These are phyloP conservation scores for Triadica sebifera DNA, from an alignment of 345 rosid species.

Conservation along the genomic window DNA sequence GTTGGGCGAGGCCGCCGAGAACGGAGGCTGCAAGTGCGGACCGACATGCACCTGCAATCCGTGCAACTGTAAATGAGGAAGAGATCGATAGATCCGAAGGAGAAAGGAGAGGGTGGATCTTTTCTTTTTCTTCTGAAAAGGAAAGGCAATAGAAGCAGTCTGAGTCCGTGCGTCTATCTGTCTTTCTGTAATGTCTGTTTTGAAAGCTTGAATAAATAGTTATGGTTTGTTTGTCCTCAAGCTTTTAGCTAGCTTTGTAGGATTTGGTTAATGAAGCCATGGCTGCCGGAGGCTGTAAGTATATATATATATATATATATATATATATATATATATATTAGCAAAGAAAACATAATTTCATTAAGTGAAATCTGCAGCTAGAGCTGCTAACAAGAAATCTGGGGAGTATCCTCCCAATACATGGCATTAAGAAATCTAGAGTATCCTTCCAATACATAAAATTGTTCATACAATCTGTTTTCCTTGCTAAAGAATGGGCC, in stretches of 20 bases:
- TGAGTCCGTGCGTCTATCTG: not conserved
- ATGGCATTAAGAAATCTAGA: too few relatives aligned
- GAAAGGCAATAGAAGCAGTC: not conserved
- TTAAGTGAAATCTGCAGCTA: not conserved
- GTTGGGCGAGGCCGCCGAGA: constrained; percentile 52
- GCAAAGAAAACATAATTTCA: too few relatives aligned
- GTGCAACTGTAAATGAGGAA: constrained; percentile 72
- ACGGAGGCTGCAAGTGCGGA: constrained; percentile 86
- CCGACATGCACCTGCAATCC: constrained; percentile 78
- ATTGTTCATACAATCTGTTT: too few relatives aligned
- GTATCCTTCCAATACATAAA: too few relatives aligned
- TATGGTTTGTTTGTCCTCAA: too few relatives aligned
- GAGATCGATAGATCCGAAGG: not conserved
- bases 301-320: too few relatives aligned
- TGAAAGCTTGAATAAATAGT: not conserved
- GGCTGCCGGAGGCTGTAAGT: not conserved
- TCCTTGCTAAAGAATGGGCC: too few relatives aligned
- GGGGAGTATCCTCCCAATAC: too few relatives aligned
- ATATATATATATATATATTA: too few relatives aligned
- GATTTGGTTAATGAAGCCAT: not conserved
- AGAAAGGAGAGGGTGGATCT: not conserved
- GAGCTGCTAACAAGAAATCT: too few relatives aligned
- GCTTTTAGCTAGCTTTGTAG: too few relatives aligned
- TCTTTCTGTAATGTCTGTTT: not conserved
- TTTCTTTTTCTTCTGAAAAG: not conserved